Percentiles rank a stretch among this genome's conserved stretches.
Evolutionary conservation across 129 eudicot genomes (phyloP).

Genomic region (Centaurea solstitialis): DNA sequence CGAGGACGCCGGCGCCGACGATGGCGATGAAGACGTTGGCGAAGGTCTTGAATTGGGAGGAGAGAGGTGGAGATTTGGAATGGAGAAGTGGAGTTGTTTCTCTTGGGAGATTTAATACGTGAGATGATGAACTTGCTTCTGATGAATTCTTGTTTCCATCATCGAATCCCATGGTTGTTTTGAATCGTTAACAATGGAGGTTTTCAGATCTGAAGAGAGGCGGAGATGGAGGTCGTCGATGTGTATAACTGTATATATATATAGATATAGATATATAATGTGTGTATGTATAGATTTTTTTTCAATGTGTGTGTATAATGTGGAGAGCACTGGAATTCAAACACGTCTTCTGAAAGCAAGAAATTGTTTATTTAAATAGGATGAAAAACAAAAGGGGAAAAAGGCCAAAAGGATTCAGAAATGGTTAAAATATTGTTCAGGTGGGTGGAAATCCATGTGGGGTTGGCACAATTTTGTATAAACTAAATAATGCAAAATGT

Average conservation of each 20-base stretch:
- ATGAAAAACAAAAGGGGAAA: not conserved
- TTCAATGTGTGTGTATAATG: not conserved
- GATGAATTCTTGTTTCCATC: conserved; percentile 26
- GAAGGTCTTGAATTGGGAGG: conserved; percentile 64
- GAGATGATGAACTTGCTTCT: conserved; percentile 61
- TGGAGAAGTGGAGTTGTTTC: conserved; percentile 54
- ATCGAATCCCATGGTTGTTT: conserved; percentile 38
- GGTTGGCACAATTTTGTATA: too few species aligned
- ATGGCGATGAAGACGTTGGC: conserved; percentile 87
- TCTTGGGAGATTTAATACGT: conserved; percentile 36
- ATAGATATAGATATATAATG: too few species aligned
- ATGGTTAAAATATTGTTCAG: not conserved
- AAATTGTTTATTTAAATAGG: too few species aligned
- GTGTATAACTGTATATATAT: not conserved
- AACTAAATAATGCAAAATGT: too few species aligned
- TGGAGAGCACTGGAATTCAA: not conserved
- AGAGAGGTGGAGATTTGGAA: conserved; percentile 25
- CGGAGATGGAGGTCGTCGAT: not conserved
- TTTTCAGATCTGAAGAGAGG: conserved; percentile 16
- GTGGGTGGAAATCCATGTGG: too few species aligned
- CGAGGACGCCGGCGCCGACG: conserved; percentile 81
- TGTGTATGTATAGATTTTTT: too few species aligned
- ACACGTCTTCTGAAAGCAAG: not conserved
- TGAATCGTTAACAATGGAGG: not conserved
- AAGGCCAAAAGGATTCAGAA: not conserved